Evolutionary conservation across 2,329 filamentous ascomycete species (phyloP), one percentile per base, ranked within the genome.

Genomic region (Botryotinia convoluta): DNA sequence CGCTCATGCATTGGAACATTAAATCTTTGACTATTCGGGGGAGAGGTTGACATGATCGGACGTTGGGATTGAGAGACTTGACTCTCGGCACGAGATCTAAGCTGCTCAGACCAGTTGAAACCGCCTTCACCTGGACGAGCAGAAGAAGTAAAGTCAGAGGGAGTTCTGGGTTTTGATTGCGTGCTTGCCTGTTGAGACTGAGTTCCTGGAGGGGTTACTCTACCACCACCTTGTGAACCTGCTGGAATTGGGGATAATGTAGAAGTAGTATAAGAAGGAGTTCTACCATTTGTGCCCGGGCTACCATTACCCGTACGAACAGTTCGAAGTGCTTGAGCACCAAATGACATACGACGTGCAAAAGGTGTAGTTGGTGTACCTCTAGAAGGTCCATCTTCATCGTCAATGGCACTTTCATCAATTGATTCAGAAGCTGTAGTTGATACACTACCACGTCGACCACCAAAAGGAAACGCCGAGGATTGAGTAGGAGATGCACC

Each of bases 41-140:
- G 84, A 14, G 86, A 86, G 29, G 85, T 84, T 72, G 86, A 86
- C 78, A 90, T 87, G 64, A 87, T 87, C 63, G 89, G 84, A 73
- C 89, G 86, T 68, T 86, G 82, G 77, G 86, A 87, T 61, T 80
- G 79, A 62, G 87, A 83, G 74, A 91, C 87, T 79, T 90, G 91
- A 83, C 94, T 95, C 85, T 97, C 94, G 79, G 95, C 95, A 82
- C 95, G 92, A 80, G 91, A 92, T 83, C 94, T 93, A 87, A 98
- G 90, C 86, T 97, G 95, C 86, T 98, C 95, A 81, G 94, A 93
- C 92, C 95, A 97, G 85, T 97, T 97, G 88, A 97, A 97, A 83
- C 93, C 93, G 87, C 74, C 74, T 82, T 93, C 93, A 78, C 96
- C 94, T 87, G 93, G 92, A 95, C 89, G 84, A 84, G 87, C 88